Evolutionary conservation across 2,329 filamentous ascomycete species (phyloP), one percentile per base, ranked within the genome.

Genomic region (Calonectria naviculata): DNA sequence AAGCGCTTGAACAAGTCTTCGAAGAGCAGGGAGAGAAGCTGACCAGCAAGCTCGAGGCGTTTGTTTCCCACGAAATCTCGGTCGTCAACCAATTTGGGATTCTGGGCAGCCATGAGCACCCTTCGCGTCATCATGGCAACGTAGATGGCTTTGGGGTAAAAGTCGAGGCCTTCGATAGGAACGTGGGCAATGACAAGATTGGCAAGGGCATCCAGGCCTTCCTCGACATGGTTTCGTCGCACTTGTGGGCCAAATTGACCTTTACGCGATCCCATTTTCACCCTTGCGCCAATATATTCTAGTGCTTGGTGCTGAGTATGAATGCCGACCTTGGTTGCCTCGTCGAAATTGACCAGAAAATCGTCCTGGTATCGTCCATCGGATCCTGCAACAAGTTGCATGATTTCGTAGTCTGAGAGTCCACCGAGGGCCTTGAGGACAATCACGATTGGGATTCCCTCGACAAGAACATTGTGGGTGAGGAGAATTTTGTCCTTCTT

Each of bases 51-150:
- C 83, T 99, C 97, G 49, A 99, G 87, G 71, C 97, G 92, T 85
- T 99, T 99, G 85, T 99, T 99, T 75, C 97, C 97, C 34, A 99
- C 95, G 79, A 98, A 99, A 84, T 99, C 97, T 80, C 97, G 91
- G 81, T 99, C 97, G 78, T 99, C 97, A 2, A 99, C 95, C 65
- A 98, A 87, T 68, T 93, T 95, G 1, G 94, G 90, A 79, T 99
- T 94, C 71, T 97, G 93, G 79, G 95, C 93, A 2, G 95, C 95
- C 94, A 98, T 98, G 60, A 99, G 85, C 4, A 98, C 95, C 82
- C 95, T 91, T n/a, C 97, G 93, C 31, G 95, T 94, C 97, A 99
- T 99, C 86, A 98, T 94, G 58, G 96, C 96, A 67, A 99, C 91
- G 79, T 98, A 99, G 10, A 98, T 90, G 26, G 96, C 95, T 81